Evolutionary conservation across 2,329 filamentous ascomycete species (phyloP).

Genomic region (Hypocrella siamensis): DNA sequence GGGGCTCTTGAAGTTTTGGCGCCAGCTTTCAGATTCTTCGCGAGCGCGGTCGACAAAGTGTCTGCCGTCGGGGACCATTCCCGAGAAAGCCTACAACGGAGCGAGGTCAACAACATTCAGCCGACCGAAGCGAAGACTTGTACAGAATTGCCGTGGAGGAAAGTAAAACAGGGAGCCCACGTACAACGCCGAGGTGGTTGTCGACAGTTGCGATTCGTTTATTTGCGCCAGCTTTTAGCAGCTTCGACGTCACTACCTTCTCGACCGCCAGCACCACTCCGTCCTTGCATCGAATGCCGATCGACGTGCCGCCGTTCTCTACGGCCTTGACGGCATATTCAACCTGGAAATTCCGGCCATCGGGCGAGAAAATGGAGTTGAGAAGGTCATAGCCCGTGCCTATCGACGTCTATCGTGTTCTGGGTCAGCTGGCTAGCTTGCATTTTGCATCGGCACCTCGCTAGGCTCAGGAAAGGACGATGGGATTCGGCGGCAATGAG

Average conservation of each 20-base stretch:
- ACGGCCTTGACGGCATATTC: constrained; percentile 99
- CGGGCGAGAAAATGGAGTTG: constrained; percentile 98
- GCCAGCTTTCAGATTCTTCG: constrained; percentile 85
- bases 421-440: constrained; percentile 2
- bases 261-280: constrained; percentile 91
- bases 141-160: too few species aligned
- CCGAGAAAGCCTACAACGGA: constrained; percentile 61
- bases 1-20: constrained; percentile 83
- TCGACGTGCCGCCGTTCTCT: constrained; percentile 89
- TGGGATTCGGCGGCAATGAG: too few species aligned
- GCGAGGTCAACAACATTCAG: too few species aligned
- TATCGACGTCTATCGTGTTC: constrained; percentile 74
- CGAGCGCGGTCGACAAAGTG: constrained; percentile 91
- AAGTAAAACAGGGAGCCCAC: too few species aligned
- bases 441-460: not conserved
- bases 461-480: too few species aligned
- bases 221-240: constrained; percentile 88
- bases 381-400: constrained; percentile 98
- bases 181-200: constrained; percentile 81
- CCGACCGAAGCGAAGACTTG: too few species aligned
- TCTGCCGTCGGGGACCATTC: constrained; percentile 84
- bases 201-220: constrained; percentile 94
- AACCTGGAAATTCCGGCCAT: constrained; percentile 97
- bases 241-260: constrained; percentile 90
- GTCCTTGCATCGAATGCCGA: constrained; percentile 95